phyloP scores from a whole-genome alignment of 768 basidiomycete genomes.

The Cyclocybe cylindracea region DNA sequence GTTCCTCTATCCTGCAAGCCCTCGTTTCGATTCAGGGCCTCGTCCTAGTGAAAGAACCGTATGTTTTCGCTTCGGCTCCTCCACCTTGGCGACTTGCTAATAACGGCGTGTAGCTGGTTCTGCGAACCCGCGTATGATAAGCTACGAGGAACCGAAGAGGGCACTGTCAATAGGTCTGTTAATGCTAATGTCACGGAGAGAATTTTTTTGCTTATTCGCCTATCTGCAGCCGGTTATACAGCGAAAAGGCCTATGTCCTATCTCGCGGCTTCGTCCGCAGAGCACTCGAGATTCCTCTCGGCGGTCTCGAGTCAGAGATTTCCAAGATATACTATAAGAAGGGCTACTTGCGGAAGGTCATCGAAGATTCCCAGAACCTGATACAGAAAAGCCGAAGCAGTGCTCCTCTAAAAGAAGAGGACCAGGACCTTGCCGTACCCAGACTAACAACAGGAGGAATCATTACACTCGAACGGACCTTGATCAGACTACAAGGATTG shows the following conservation, averaged over 20 bases:
- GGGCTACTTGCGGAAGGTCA: conserved; percentile 67
- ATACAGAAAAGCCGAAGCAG: conserved; percentile 65
- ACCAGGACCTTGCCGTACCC: conserved; percentile 61
- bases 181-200: neutral
- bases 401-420: conserved; percentile 27
- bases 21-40: conserved; percentile 94
- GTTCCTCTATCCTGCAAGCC: conserved; percentile 88
- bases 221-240: conserved; percentile 80
- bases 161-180: conserved; percentile 76
- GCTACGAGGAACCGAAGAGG: conserved; percentile 87
- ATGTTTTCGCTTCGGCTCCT: conserved; percentile 31
- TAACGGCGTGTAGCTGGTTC: conserved; percentile 60
- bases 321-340: conserved; percentile 68
- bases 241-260: conserved; percentile 89
- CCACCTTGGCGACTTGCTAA: neutral
- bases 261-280: conserved; percentile 90
- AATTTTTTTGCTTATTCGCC: neutral
- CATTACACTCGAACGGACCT: conserved; percentile 74
- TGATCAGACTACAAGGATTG: conserved; percentile 62
- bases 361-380: conserved; percentile 60
- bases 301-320: conserved; percentile 73
- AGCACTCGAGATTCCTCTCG: conserved; percentile 78
- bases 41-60: conserved; percentile 92
- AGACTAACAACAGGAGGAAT: conserved; percentile 78
- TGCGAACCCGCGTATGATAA: conserved; percentile 96